Base-by-base conservation (phyloP, 208 protist genomes). In the Angomonas desouzai region DNA sequence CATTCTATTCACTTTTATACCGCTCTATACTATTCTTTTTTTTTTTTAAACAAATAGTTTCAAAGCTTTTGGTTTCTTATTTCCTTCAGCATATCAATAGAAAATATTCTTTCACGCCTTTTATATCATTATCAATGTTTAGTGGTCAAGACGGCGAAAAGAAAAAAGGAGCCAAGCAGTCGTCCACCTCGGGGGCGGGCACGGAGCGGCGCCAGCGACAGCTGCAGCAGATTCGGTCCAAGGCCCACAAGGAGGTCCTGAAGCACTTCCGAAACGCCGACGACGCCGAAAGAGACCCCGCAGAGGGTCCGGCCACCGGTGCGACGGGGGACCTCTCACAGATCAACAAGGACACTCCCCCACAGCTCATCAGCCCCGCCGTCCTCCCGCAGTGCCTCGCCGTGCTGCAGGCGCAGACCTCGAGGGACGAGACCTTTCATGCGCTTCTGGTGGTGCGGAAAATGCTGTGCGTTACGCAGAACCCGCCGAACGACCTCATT, bases 401-500 rank as follows among this genome's bases (percentile, higher is more conserved):
- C 53, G 62, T 92, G 62, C 71, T 83, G 20, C 74, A 89, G 58
- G 57, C 76, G 16, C 77, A 76, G 0, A 34, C 40, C 2, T 74
- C 73, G 11, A 66, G 70, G 11, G 62, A 83, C 10, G 74, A 92
- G 48, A 76, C 91, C n/a, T 91, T 82, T 53, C 85, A 96, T n/a
- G 87, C 85, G 16, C 85, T 79, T n/a, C 56, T 88, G 22, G 72
- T 93, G 70, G 81, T 97, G 36, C 85, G 93, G 40, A 96, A 97
- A 76, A 53, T 96, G 27, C 77, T 97, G 16, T 90, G 83, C 0
- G 97, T 98, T 55, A 97, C 98, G 78, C 65, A 76, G 22, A 89
- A 94, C 53, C 97, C 98, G 16, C 98, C 98, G 38, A 98, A 99
- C 68, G 78, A 98, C 51, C 76, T 85, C 22, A 97, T 99, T n/a